Percentiles rank a stretch among this genome's conserved stretches.
Evolutionary conservation across 371 early-diverging fungal species (phyloP).

Genomic region (Fennellomyces sp.): DNA sequence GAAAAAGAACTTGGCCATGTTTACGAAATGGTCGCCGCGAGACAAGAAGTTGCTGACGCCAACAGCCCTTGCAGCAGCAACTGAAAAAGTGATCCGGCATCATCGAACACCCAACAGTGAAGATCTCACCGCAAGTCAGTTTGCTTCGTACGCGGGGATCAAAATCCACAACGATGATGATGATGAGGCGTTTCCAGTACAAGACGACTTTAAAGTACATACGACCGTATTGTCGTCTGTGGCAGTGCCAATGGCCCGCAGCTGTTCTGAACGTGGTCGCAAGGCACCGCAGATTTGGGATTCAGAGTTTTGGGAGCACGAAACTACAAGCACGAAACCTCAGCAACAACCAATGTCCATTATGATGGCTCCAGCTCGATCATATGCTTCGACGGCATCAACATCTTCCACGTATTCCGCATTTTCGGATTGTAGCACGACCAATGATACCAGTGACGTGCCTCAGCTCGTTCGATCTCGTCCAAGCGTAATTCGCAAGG

Average conservation of each 20-base stretch:
- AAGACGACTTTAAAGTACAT: no score
- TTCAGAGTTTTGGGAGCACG: constrained; percentile 40
- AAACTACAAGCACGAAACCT: constrained; percentile 1
- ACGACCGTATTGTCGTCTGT: background rate
- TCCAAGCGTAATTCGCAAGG: constrained; percentile 35
- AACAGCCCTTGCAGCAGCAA: constrained; percentile 33
- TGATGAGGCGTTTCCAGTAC: constrained; percentile 2
- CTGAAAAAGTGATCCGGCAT: constrained; percentile 42
- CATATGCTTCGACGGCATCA: constrained; percentile 3
- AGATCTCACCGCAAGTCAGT: constrained; percentile 52
- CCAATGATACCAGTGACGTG: background rate
- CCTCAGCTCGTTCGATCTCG: constrained; percentile 8
- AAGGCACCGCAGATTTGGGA: constrained; percentile 45
- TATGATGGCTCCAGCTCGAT: constrained; percentile 3
- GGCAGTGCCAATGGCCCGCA: constrained; percentile 11
- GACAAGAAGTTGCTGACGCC: constrained; percentile 8
- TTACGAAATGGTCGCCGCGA: constrained; percentile 9
- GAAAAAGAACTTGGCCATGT: constrained; percentile 11
- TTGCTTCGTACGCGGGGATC: constrained; percentile 45
- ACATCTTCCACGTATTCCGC: constrained; percentile 12
- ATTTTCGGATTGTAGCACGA: constrained; percentile 1
- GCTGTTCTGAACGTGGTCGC: constrained; percentile 11
- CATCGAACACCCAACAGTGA: constrained; percentile 13
- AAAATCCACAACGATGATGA: constrained; percentile 24
- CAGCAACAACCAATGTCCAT: constrained; percentile 1